These are phyloP conservation scores for Dictyostelium capitatum DNA, from an alignment of 78 protist species.

Conservation along the genomic window DNA sequence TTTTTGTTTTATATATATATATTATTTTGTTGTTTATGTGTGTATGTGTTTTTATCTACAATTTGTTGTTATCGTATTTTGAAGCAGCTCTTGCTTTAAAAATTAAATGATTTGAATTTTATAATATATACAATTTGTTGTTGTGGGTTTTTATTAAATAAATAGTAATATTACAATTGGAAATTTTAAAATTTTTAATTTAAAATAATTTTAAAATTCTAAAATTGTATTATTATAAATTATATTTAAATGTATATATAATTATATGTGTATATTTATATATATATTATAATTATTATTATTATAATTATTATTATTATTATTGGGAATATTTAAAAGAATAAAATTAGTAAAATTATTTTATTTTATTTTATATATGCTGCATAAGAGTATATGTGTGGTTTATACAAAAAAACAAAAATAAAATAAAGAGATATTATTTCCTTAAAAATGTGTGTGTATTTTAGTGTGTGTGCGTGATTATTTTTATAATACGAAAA, in stretches of 20 bases:
- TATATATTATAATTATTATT: background rate
- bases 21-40: background rate
- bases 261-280: background rate
- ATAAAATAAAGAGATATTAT: no score
- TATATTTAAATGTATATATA: no score
- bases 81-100: conserved; percentile 9
- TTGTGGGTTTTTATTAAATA: background rate
- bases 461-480: no score
- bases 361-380: no score
- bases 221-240: no score
- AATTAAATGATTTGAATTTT: background rate
- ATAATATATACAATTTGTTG: no score
- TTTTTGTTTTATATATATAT: background rate
- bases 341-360: background rate
- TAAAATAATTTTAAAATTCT: background rate
- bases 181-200: background rate
- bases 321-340: background rate
- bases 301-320: background rate
- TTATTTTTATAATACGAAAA: no score
- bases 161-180: background rate
- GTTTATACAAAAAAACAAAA: no score
- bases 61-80: background rate
- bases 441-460: no score
- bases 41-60: background rate
- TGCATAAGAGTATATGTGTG: no score